Percentiles rank a stretch among this genome's conserved stretches.
These are phyloP conservation scores for Lactifluus piperatus DNA, from an alignment of 768 basidiomycete species.

Conservation along the genomic window DNA sequence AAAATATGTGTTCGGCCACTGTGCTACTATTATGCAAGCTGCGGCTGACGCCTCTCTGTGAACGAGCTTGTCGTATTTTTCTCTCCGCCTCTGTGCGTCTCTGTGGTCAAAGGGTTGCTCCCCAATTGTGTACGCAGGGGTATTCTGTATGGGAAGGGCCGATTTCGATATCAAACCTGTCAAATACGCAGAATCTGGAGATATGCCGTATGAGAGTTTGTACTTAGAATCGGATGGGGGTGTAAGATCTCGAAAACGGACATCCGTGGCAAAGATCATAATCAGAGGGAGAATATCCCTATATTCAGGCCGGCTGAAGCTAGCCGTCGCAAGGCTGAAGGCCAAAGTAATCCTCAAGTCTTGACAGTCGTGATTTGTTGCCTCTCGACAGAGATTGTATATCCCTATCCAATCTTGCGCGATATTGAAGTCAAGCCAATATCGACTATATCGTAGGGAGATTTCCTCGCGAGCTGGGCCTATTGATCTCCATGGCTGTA, in stretches of 20 bases:
- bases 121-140: no score
- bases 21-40: no score
- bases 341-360: background rate
- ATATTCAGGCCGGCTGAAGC: background rate
- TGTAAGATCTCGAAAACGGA: background rate
- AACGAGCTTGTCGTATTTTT: no score
- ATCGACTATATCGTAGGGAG: background rate
- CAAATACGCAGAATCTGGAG: no score
- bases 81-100: no score
- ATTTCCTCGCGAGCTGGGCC: background rate
- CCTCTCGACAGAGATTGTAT: background rate
- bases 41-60: no score
- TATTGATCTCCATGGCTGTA: background rate
- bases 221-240: no score
- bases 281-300: background rate
- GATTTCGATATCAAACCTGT: no score
- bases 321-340: background rate
- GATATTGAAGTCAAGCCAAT: constrained; percentile 1
- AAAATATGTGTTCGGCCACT: no score
- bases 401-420: background rate
- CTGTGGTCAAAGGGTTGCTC: no score
- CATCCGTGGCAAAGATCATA: background rate
- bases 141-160: no score
- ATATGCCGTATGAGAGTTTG: no score
- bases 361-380: background rate